These are phyloP conservation scores for Citrus trifoliata DNA, from an alignment of 345 rosid genomes.

Conservation along the genomic window DNA sequence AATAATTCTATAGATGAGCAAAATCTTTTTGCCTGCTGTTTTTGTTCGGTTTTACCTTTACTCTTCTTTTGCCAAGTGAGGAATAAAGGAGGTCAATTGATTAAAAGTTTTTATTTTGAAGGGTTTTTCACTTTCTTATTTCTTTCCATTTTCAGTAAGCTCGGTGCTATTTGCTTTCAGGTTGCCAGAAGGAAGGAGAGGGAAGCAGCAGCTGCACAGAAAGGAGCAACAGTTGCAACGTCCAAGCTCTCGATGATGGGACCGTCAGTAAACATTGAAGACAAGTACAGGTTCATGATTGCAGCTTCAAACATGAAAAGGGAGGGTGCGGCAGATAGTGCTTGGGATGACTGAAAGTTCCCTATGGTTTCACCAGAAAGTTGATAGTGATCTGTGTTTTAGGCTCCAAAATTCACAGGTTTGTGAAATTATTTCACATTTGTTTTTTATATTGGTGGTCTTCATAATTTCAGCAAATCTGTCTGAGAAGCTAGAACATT, in stretches of 20 bases:
- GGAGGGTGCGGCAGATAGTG: constrained; percentile 41
- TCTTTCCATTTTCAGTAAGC: not conserved
- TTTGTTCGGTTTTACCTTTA: not conserved
- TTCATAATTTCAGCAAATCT: not conserved
- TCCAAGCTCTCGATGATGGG: constrained; percentile 21
- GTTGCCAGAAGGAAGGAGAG: constrained; percentile 38
- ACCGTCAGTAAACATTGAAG: constrained; percentile 33
- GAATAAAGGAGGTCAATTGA: not conserved
- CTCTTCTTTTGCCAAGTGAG: not conserved
- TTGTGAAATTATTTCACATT: not conserved
- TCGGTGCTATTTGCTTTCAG: constrained; percentile 10
- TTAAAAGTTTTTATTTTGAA: not conserved
- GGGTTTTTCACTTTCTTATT: not conserved
- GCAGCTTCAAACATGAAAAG: constrained; percentile 23
- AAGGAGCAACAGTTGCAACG: constrained; percentile 24
- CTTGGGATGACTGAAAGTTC: constrained; percentile 32
- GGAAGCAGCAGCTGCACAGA: constrained; percentile 33
- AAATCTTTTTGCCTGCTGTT: not conserved
- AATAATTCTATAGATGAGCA: not conserved
- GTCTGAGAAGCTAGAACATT: not conserved
- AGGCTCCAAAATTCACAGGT: constrained; percentile 11
- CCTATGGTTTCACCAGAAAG: not conserved
- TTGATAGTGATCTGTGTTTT: constrained; percentile 1
- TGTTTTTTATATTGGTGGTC: not conserved
- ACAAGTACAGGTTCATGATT: constrained; percentile 39